Evolutionary conservation across 768 basidiomycete genomes (phyloP).

Genomic region (Mycena leptocephala): DNA sequence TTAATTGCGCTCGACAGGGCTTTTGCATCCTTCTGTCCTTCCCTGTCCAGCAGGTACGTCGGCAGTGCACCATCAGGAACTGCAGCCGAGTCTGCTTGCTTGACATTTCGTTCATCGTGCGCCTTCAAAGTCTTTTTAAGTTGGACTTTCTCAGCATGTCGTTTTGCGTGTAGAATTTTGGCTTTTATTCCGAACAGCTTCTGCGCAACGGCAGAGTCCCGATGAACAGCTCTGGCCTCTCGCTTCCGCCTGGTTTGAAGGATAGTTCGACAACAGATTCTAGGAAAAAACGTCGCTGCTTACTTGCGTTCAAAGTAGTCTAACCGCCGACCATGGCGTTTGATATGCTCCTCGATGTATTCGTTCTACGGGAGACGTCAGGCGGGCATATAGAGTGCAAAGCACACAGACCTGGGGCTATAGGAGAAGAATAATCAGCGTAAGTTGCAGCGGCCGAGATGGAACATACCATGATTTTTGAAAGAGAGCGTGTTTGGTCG

Average conservation of each 20-base stretch:
- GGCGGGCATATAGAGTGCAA: background rate
- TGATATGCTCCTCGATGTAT: conserved; percentile 99
- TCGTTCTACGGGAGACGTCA: conserved; percentile 82
- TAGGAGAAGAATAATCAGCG: background rate
- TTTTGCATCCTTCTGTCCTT: conserved; percentile 98
- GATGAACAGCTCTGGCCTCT: conserved; percentile 85
- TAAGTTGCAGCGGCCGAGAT: background rate
- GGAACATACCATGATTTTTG: conserved; percentile 59
- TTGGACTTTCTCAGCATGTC: conserved; percentile 97
- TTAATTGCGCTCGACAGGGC: conserved; percentile 96
- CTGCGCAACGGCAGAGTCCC: conserved; percentile 88
- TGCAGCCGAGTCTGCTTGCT: conserved; percentile 88
- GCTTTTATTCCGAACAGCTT: conserved; percentile 97
- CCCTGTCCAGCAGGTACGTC: conserved; percentile 96
- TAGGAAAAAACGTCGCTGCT: conserved; percentile 1
- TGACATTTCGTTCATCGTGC: conserved; percentile 98
- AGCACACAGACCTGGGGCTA: conserved; percentile 31
- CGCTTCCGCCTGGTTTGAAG: conserved; percentile 77
- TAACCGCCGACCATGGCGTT: conserved; percentile 95
- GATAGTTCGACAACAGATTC: background rate
- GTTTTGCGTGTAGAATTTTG: conserved; percentile 96
- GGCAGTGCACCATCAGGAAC: conserved; percentile 94
- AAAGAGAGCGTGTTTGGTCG: background rate
- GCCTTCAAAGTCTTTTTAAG: conserved; percentile 99
- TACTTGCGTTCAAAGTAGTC: conserved; percentile 97